Evolutionary conservation across 164 flowering plant species (phyloP).

Genomic region (Pachysandra terminalis): DNA sequence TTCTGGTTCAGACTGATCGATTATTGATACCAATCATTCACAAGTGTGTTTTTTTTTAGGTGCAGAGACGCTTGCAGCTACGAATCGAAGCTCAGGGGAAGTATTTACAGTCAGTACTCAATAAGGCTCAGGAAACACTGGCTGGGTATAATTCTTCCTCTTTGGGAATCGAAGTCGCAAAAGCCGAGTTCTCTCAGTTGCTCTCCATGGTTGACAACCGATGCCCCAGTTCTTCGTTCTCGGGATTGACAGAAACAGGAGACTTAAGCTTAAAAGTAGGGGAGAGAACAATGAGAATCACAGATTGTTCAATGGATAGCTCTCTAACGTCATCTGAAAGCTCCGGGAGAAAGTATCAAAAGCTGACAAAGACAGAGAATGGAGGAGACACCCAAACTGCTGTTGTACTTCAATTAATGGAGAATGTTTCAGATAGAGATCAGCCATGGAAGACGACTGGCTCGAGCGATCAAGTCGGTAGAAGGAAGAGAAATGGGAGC

Average conservation of each 20-base stretch:
- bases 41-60: slow-evolving; percentile 40
- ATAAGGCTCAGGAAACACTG: slow-evolving; percentile 84
- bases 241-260: slow-evolving; percentile 53
- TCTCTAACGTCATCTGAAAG: slow-evolving; percentile 57
- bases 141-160: slow-evolving; percentile 49
- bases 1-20: background rate
- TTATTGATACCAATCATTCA: background rate
- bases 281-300: slow-evolving; percentile 22
- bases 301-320: slow-evolving; percentile 58
- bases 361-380: slow-evolving; percentile 17
- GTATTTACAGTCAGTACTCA: slow-evolving; percentile 74
- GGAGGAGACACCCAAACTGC: slow-evolving; percentile 14
- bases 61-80: slow-evolving; percentile 89
- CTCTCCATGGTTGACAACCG: slow-evolving; percentile 56
- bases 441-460: slow-evolving; percentile 11
- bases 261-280: slow-evolving; percentile 22
- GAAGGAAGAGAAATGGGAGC: slow-evolving; percentile 47
- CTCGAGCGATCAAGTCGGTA: slow-evolving; percentile 16
- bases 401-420: slow-evolving; percentile 29
- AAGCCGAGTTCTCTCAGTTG: slow-evolving; percentile 56
- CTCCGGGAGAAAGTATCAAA: slow-evolving; percentile 46
- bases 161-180: slow-evolving; percentile 48
- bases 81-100: slow-evolving; percentile 95
- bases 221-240: slow-evolving; percentile 46
- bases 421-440: slow-evolving; percentile 18